phyloP scores from a whole-genome alignment of 208 protist genomes.

The Endotrypanum monterogeii region DNA sequence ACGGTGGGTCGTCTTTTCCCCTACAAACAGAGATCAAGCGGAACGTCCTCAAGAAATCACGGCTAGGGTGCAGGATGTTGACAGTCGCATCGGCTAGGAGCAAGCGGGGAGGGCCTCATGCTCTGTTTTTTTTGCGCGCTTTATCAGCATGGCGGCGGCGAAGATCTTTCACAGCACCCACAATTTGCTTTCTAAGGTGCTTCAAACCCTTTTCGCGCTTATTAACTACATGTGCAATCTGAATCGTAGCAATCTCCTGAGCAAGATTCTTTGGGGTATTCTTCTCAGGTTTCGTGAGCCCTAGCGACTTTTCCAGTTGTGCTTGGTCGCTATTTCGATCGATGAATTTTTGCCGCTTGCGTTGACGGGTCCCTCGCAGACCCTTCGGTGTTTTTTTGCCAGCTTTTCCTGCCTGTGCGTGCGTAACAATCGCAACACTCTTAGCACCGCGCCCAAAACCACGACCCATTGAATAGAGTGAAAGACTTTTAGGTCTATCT shows the following conservation, averaged over 20 bases:
- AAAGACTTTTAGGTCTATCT: not conserved
- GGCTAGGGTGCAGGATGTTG: not conserved
- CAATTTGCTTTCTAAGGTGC: conserved; percentile 74
- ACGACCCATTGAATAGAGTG: conserved; percentile 52
- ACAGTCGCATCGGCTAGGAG: not conserved
- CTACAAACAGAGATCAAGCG: not conserved
- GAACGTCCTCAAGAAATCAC: not conserved
- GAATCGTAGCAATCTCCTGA: conserved; percentile 76
- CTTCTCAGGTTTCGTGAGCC: conserved; percentile 37
- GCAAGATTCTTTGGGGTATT: conserved; percentile 55
- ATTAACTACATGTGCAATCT: conserved; percentile 78
- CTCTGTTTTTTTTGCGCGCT: conserved; percentile 29
- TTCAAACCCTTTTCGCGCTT: conserved; percentile 77
- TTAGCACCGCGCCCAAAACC: conserved; percentile 88
- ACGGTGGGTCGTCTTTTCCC: not conserved
- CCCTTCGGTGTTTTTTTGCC: conserved; percentile 84
- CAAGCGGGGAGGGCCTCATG: not conserved
- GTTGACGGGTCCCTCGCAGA: conserved; percentile 66
- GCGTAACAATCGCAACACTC: conserved; percentile 83
- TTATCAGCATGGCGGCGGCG: conserved; percentile 55
- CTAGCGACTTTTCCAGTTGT: conserved; percentile 73
- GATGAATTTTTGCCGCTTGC: conserved; percentile 57
- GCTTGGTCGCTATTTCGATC: conserved; percentile 49
- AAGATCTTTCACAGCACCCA: conserved; percentile 69
- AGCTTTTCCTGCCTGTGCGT: conserved; percentile 58